These are phyloP conservation scores for Wallacemonas sp. DNA, from an alignment of 208 protist species.

Conservation along the genomic window DNA sequence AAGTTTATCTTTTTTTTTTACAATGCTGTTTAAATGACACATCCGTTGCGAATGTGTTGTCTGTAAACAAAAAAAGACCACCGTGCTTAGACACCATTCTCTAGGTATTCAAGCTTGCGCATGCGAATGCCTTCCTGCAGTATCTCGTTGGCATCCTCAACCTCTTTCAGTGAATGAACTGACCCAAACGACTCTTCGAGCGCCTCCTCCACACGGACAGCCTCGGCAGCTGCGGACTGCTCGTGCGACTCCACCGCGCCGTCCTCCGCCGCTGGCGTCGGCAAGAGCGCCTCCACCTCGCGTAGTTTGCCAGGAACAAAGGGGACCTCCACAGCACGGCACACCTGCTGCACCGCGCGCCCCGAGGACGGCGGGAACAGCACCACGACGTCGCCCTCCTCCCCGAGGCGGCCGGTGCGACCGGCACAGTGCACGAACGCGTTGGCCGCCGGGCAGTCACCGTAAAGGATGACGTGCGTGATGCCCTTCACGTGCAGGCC, in stretches of 20 bases:
- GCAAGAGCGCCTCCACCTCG: conserved; percentile 58
- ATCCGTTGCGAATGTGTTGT: too few relatives aligned
- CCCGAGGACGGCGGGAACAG: conserved; percentile 74
- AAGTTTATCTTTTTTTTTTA: too few relatives aligned
- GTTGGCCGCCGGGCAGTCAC: conserved; percentile 50
- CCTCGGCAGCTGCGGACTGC: background rate
- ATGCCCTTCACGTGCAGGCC: conserved; percentile 83
- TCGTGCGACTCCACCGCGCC: background rate
- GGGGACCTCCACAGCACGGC: conserved; percentile 66
- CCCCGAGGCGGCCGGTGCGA: conserved; percentile 84
- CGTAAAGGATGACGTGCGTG: conserved; percentile 87
- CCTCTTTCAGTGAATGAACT: background rate
- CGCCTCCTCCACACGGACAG: background rate
- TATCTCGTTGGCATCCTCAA: background rate
- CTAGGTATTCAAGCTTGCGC: conserved; percentile 12
- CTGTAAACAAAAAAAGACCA: too few relatives aligned
- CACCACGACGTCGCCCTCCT: conserved; percentile 75
- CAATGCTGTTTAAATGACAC: too few relatives aligned
- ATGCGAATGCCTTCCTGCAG: conserved; percentile 9
- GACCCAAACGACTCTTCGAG: conserved; percentile 15
- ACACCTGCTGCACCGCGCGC: conserved; percentile 75
- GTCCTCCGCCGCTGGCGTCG: background rate
- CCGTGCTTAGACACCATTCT: background rate
- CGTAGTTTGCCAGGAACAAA: conserved; percentile 62
- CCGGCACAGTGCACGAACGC: conserved; percentile 88